phyloP scores from a whole-genome alignment of 164 flowering plant species.

The Annona squamosa region DNA sequence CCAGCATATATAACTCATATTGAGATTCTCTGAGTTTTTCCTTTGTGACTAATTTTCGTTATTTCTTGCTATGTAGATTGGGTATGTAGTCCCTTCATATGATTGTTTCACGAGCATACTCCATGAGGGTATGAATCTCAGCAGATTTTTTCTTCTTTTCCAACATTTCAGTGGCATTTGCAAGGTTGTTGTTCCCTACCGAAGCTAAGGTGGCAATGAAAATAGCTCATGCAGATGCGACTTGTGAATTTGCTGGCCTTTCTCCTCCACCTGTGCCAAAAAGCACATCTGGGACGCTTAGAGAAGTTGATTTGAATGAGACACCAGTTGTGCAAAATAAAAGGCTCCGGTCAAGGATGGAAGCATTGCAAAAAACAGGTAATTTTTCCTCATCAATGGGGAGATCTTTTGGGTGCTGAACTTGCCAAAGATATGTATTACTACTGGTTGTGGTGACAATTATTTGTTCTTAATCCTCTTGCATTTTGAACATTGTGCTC shows the following conservation, averaged over 20 bases:
- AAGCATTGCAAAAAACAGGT: conserved; percentile 60
- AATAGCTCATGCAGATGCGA: conserved; percentile 50
- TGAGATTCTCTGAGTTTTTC: no score
- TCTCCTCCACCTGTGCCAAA: conserved; percentile 21
- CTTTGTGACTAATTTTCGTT: no score
- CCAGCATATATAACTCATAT: no score
- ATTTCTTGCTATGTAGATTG: no score
- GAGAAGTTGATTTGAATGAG: conserved; percentile 56
- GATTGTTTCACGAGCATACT: no score
- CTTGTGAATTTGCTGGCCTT: conserved; percentile 39
- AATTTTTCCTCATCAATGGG: not conserved
- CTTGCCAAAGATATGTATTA: no score
- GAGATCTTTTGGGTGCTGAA: no score
- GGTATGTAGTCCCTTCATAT: no score
- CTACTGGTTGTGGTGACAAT: no score
- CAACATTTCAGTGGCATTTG: conserved; percentile 14
- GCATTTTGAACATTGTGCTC: no score
- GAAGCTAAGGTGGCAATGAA: conserved; percentile 68
- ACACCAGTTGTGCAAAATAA: conserved; percentile 39
- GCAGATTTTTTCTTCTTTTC: not conserved
- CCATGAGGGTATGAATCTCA: not conserved
- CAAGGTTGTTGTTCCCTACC: conserved; percentile 37
- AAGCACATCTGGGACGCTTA: conserved; percentile 37
- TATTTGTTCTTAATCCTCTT: no score
- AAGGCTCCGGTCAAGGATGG: conserved; percentile 40